A percentile compares a stretch with the other conserved stretches of the same genome.
phyloP scores from a whole-genome alignment of 2,329 filamentous ascomycete genomes.

The Ilyonectria mors-panacis region DNA sequence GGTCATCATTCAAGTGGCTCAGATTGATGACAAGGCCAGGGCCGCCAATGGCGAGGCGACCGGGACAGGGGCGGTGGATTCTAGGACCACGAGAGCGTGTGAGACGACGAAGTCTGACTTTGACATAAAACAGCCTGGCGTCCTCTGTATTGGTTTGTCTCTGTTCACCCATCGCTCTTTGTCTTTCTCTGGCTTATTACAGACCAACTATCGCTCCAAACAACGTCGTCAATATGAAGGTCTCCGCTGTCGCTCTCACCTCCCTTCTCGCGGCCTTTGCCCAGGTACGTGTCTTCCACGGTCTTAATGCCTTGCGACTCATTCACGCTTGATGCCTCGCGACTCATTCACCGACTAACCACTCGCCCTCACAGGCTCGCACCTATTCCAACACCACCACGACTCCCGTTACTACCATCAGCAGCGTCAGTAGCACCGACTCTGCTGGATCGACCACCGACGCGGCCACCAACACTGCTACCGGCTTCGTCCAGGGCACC shows the following conservation, averaged over 20 bases:
- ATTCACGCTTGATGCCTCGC: not conserved
- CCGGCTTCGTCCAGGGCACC: constrained; percentile 14
- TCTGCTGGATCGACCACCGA: not conserved
- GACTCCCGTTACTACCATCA: not conserved
- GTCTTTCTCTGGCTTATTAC: constrained; percentile 8
- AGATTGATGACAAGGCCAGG: constrained; percentile 22
- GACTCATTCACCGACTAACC: not conserved
- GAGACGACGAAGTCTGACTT: not conserved
- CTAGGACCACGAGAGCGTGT: constrained; percentile 25
- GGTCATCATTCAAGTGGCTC: not conserved
- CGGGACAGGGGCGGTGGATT: constrained; percentile 3
- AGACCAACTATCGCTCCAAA: not conserved
- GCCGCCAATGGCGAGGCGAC: constrained; percentile 15
- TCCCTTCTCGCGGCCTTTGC: constrained; percentile 13
- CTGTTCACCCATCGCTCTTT: constrained; percentile 2
- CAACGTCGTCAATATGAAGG: constrained; percentile 24
- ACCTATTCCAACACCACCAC: not conserved
- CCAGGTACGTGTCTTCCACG: not conserved
- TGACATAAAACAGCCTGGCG: constrained; percentile 8
- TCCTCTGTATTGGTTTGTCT: not conserved
- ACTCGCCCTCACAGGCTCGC: not conserved
- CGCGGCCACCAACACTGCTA: constrained; percentile 10
- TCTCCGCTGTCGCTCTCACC: constrained; percentile 12
- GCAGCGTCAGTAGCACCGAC: not conserved
- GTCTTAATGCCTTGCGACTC: not conserved